phyloP scores from a whole-genome alignment of 2,329 filamentous ascomycete species.

The Trichoderma sp. region DNA sequence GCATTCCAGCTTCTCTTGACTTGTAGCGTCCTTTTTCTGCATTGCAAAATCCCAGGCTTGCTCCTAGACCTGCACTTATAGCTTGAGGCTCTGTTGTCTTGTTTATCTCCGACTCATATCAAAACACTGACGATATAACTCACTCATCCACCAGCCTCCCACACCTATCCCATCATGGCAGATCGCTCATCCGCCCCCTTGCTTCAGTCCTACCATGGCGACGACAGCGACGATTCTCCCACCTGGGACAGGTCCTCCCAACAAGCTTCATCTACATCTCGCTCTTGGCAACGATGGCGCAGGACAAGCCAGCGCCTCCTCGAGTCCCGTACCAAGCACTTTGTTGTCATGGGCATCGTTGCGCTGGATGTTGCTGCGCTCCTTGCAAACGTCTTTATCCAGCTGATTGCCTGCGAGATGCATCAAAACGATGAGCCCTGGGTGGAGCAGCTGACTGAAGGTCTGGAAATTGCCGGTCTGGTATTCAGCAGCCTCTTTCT shows the following conservation, averaged over 20 bases:
- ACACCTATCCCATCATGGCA: not conserved
- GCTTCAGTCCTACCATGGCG: slow-evolving; percentile 4
- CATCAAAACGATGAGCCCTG: slow-evolving; percentile 40
- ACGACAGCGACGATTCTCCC: not conserved
- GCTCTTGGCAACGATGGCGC: slow-evolving; percentile 10
- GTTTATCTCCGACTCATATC: not conserved
- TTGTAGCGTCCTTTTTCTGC: not conserved
- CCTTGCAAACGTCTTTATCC: slow-evolving; percentile 48
- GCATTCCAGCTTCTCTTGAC: not conserved
- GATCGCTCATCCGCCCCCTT: slow-evolving; percentile 15
- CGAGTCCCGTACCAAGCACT: slow-evolving; percentile 44
- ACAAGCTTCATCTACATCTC: not conserved
- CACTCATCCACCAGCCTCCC: not conserved
- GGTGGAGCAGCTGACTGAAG: slow-evolving; percentile 38
- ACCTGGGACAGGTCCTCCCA: not conserved
- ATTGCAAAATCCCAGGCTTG: not conserved
- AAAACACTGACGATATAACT: not conserved
- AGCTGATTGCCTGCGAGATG: slow-evolving; percentile 49
- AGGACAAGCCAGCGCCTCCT: slow-evolving; percentile 27
- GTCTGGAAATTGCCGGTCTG: slow-evolving; percentile 52
- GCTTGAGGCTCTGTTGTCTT: not conserved
- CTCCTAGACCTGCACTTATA: not conserved
- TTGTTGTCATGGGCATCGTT: slow-evolving; percentile 43
- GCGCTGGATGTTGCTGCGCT: slow-evolving; percentile 46
- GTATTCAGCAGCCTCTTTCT: slow-evolving; percentile 65